Percentiles rank a stretch among this genome's conserved stretches.
Conservation (phyloP, 202 grass and related monocot genomes). For the Digitaria exilis region DNA sequence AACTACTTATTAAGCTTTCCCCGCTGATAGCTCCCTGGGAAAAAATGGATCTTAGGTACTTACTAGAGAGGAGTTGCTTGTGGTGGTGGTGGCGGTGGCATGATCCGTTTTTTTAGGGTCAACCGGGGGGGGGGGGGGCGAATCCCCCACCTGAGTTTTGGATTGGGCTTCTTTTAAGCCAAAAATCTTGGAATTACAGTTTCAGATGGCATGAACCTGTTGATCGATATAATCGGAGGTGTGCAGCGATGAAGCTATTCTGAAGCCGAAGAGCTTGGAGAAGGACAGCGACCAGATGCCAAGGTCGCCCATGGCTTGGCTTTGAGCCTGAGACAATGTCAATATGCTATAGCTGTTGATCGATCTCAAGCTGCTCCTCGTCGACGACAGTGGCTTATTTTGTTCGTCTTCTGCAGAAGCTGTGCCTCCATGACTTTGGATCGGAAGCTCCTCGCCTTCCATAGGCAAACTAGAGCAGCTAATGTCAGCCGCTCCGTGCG, state of each 20-base stretch:
- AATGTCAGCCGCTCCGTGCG: not conserved
- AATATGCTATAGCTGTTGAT: not conserved
- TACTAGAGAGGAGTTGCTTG: not conserved
- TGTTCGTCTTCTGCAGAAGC: not conserved
- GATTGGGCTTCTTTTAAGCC: too few relatives aligned
- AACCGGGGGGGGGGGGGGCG: too few relatives aligned
- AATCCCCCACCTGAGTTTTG: too few relatives aligned
- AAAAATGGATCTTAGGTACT: too few relatives aligned
- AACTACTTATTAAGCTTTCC: too few relatives aligned
- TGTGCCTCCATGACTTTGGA: not conserved
- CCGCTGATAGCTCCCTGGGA: too few relatives aligned
- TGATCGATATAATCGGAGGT: not conserved
- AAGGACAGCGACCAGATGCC: constrained; percentile 43
- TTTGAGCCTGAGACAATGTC: not conserved
- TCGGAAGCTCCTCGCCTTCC: not conserved
- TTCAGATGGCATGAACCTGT: too few relatives aligned
- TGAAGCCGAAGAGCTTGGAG: constrained; percentile 56
- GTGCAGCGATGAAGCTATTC: not conserved
- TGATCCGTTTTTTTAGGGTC: too few relatives aligned
- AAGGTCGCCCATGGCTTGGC: not conserved
- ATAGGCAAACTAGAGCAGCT: too few relatives aligned
- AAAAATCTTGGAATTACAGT: too few relatives aligned
- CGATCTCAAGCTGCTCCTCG: constrained; percentile 38
- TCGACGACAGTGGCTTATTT: not conserved
- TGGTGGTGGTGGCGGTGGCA: not conserved